These are phyloP conservation scores for Silene coronaria DNA, from an alignment of 179 eudicot genomes.

Conservation along the genomic window DNA sequence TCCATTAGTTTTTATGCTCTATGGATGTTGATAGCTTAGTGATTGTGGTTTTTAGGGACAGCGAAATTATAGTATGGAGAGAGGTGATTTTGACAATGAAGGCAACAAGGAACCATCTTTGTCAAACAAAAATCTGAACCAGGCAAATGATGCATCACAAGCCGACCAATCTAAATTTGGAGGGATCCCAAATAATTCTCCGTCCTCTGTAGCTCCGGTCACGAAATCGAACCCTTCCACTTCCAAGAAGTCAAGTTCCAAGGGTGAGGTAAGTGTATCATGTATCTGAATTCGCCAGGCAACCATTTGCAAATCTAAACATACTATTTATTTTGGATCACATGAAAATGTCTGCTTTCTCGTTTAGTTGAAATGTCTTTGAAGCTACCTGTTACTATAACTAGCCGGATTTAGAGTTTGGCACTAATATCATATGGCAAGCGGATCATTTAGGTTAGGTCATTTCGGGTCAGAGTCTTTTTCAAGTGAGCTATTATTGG, in stretches of 20 bases:
- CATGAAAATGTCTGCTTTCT: not conserved
- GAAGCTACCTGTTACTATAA: not conserved
- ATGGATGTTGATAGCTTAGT: not conserved
- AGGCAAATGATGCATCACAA: slow-evolving; percentile 11
- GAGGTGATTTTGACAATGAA: slow-evolving; percentile 26
- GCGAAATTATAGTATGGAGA: slow-evolving; percentile 27
- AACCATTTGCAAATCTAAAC: not conserved
- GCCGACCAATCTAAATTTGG: slow-evolving; percentile 24
- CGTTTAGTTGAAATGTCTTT: not conserved
- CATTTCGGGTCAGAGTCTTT: no score
- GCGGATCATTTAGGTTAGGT: no score
- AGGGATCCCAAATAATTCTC: slow-evolving; percentile 19
- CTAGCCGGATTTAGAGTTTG: no score
- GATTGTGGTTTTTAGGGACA: slow-evolving; percentile 20
- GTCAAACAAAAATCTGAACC: no score
- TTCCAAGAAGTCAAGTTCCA: slow-evolving; percentile 37
- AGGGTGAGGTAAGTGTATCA: slow-evolving; percentile 50
- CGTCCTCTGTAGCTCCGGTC: slow-evolving; percentile 18
- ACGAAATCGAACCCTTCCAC: slow-evolving; percentile 29
- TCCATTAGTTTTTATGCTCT: no score
- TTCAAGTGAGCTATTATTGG: no score
- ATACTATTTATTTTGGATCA: not conserved
- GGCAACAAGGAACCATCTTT: slow-evolving; percentile 29
- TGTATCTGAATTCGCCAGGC: not conserved
- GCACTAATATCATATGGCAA: no score